Percentiles rank a stretch among this genome's conserved stretches.
These are phyloP conservation scores for Fusarium sororula DNA, from an alignment of 2,329 filamentous ascomycete genomes.

Conservation along the genomic window DNA sequence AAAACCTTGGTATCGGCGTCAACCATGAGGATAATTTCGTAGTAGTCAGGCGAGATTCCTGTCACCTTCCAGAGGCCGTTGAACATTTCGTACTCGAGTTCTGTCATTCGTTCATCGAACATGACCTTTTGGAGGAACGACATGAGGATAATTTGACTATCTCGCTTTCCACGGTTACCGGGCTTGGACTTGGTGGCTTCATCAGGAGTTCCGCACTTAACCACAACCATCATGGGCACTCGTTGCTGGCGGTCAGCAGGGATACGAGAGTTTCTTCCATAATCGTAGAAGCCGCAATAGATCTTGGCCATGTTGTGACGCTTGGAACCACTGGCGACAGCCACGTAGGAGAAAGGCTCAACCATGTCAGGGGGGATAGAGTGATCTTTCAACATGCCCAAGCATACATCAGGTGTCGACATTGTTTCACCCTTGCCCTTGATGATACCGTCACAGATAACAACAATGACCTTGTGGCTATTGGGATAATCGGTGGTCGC, in stretches of 20 bases:
- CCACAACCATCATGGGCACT: conserved; percentile 95
- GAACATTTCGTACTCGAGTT: conserved; percentile 99
- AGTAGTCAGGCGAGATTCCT: conserved; percentile 97
- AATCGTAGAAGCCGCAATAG: conserved; percentile 98
- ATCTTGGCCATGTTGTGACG: conserved; percentile 99
- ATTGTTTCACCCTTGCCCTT: conserved; percentile 90
- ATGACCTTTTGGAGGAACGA: conserved; percentile 99
- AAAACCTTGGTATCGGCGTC: conserved; percentile 99
- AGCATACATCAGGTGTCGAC: conserved; percentile 88
- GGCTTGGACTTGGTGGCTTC: conserved; percentile 85
- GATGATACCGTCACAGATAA: conserved; percentile 97
- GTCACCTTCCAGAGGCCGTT: conserved; percentile 99
- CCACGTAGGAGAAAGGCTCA: conserved; percentile 92
- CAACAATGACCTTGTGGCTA: conserved; percentile 96
- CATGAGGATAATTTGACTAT: conserved; percentile 99
- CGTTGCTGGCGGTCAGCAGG: conserved; percentile 90
- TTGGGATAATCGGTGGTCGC: conserved; percentile 99
- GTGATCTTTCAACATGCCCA: conserved; percentile 95
- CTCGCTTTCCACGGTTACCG: conserved; percentile 96
- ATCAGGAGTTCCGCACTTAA: conserved; percentile 94
- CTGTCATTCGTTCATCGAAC: conserved; percentile 99
- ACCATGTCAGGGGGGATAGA: conserved; percentile 83
- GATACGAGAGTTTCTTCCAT: conserved; percentile 82
- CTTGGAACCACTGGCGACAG: conserved; percentile 93
- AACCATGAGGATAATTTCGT: conserved; percentile 98